Conservation (phyloP, 139 green algal species). For the Raphidocelis subcapitata region DNA sequence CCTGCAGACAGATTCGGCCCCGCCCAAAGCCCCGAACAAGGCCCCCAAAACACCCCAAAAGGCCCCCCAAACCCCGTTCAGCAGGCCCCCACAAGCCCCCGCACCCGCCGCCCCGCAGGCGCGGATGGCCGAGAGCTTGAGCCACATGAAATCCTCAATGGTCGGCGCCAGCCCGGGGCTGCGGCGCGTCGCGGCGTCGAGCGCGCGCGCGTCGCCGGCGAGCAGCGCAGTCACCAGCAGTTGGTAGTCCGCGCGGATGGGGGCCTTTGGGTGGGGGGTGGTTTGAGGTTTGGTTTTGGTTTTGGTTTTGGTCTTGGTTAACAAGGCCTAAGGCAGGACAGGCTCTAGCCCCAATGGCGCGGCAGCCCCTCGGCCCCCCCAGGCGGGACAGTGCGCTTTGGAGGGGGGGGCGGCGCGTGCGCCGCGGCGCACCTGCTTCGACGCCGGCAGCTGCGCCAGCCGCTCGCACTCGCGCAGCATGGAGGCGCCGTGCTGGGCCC, state of each 20-base stretch:
- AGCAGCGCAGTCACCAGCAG: conserved; percentile 68
- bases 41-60: no score
- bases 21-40: no score
- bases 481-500: conserved; percentile 11
- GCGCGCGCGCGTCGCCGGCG: conserved; percentile 49
- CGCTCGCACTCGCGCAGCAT: conserved; percentile 34
- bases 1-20: no score
- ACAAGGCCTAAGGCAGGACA: no score
- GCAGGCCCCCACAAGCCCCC: no score
- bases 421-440: conserved; percentile 25
- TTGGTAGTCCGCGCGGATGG: conserved; percentile 31
- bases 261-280: neutral
- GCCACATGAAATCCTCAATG: conserved; percentile 95
- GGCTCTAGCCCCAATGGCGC: no score
- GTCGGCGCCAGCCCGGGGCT: conserved; percentile 68
- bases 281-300: no score
- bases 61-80: no score
- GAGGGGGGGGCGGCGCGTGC: conserved; percentile 1
- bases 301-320: no score
- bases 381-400: no score
- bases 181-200: conserved; percentile 56
- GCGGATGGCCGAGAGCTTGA: conserved; percentile 48
- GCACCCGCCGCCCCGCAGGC: no score
- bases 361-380: no score
- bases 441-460: conserved; percentile 14